Evolutionary conservation across 768 basidiomycete genomes (phyloP).

Genomic region (Leccinum subgranulosum): DNA sequence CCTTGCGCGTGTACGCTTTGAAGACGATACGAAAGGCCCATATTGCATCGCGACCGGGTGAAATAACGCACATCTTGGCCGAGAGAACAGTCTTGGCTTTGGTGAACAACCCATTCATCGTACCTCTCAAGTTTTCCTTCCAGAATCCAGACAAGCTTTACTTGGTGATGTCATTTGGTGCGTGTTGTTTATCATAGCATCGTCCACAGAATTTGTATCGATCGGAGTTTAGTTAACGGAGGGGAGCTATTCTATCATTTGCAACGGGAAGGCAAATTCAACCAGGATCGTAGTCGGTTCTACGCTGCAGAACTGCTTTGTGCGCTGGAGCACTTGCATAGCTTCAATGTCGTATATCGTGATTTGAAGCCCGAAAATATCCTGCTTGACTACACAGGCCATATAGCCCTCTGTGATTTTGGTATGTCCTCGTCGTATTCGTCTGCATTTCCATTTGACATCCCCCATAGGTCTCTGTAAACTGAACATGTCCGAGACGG

Average conservation of each 20-base stretch:
- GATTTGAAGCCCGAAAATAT: conserved; percentile 99
- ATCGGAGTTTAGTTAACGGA: conserved; percentile 71
- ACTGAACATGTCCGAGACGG: conserved; percentile 95
- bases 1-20: conserved; percentile 93
- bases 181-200: conserved; percentile 23
- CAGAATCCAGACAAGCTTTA: conserved; percentile 98
- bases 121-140: conserved; percentile 98
- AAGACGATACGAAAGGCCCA: conserved; percentile 99
- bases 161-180: conserved; percentile 93
- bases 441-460: conserved; percentile 2
- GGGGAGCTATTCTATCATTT: conserved; percentile 98
- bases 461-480: conserved; percentile 69
- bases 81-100: conserved; percentile 95
- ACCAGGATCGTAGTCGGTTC: conserved; percentile 89
- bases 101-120: conserved; percentile 98
- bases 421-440: conserved; percentile 39
- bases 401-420: conserved; percentile 97
- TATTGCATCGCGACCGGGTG: conserved; percentile 92
- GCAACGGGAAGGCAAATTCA: conserved; percentile 95
- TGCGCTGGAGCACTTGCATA: conserved; percentile 92
- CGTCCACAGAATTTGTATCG: background rate
- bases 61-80: conserved; percentile 97
- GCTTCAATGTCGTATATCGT: conserved; percentile 98
- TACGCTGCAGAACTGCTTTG: conserved; percentile 97
- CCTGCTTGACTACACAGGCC: conserved; percentile 93